A percentile compares a stretch with the other conserved stretches of the same genome.
Evolutionary conservation across 2,329 filamentous ascomycete species (phyloP).

Genomic region (Pseudogymnoascus verrucosus): DNA sequence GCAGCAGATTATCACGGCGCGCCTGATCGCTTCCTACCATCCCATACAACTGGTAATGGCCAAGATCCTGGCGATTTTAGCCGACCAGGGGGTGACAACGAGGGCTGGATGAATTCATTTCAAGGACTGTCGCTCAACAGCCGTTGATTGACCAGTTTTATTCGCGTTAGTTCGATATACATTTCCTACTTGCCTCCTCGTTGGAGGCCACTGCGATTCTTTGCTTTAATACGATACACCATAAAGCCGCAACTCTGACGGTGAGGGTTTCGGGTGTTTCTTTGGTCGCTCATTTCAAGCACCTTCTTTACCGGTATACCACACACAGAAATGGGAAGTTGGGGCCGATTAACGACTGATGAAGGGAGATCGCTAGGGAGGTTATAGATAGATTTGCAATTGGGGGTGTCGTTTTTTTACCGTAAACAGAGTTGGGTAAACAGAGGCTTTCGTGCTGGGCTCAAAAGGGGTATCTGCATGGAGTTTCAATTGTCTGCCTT

Average conservation of each 20-base stretch:
- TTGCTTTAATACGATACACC: slow-evolving; percentile 8
- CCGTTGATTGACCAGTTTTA: slow-evolving; percentile 17
- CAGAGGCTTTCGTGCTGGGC: slow-evolving; percentile 7
- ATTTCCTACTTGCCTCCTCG: neutral
- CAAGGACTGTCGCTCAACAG: slow-evolving; percentile 64
- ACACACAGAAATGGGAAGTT: neutral
- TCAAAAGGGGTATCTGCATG: slow-evolving; percentile 5
- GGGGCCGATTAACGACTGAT: slow-evolving; percentile 5
- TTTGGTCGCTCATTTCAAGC: neutral
- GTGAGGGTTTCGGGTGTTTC: neutral
- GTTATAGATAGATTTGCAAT: slow-evolving; percentile 8
- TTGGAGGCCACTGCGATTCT: slow-evolving; percentile 2
- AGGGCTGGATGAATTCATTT: slow-evolving; percentile 57
- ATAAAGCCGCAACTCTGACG: neutral
- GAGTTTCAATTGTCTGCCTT: slow-evolving; percentile 1
- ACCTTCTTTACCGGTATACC: slow-evolving; percentile 5
- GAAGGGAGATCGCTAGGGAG: neutral
- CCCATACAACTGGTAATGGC: slow-evolving; percentile 29
- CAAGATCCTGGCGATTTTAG: slow-evolving; percentile 35
- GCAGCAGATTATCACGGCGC: slow-evolving; percentile 38
- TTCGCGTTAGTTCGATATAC: slow-evolving; percentile 1
- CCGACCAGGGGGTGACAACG: slow-evolving; percentile 33
- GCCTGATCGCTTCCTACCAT: slow-evolving; percentile 40
- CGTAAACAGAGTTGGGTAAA: slow-evolving; percentile 7
- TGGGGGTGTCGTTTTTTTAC: neutral